Evolutionary conservation across 345 rosid genomes (phyloP).

Genomic region (Arabis alpina): DNA sequence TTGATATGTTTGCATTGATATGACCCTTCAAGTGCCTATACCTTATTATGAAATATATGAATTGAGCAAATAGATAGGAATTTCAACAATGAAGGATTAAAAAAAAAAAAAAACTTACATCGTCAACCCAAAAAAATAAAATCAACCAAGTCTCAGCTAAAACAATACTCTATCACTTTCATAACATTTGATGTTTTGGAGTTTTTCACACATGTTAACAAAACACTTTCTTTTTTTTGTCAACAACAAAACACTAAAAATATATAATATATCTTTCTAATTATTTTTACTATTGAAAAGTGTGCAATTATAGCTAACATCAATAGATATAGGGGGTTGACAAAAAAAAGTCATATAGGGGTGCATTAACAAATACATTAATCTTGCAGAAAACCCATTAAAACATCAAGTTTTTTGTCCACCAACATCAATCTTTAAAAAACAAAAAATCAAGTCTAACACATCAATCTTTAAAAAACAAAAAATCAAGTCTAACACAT

Average conservation of each 20-base stretch:
- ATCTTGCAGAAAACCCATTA: background rate
- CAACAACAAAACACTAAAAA: background rate
- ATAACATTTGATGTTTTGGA: background rate
- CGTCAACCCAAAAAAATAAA: background rate
- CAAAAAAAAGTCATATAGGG: constrained; percentile 1
- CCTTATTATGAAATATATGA: background rate
- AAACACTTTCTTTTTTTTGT: background rate
- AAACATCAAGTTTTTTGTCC: background rate
- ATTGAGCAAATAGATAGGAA: background rate
- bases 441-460: background rate
- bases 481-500: background rate
- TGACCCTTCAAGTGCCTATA: constrained; percentile 3
- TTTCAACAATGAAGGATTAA: background rate
- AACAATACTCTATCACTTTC: background rate
- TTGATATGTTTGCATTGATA: background rate
- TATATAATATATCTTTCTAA: background rate
- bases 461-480: constrained; percentile 4
- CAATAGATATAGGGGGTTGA: background rate
- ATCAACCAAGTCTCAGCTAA: background rate
- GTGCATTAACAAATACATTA: background rate
- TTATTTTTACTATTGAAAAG: background rate
- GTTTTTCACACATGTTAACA: background rate
- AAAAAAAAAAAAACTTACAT: background rate
- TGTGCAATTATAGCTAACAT: constrained; percentile 12
- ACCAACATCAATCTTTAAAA: background rate